Base-by-base conservation (phyloP, 257 asterid genomes). In the Apocynum venetum region DNA sequence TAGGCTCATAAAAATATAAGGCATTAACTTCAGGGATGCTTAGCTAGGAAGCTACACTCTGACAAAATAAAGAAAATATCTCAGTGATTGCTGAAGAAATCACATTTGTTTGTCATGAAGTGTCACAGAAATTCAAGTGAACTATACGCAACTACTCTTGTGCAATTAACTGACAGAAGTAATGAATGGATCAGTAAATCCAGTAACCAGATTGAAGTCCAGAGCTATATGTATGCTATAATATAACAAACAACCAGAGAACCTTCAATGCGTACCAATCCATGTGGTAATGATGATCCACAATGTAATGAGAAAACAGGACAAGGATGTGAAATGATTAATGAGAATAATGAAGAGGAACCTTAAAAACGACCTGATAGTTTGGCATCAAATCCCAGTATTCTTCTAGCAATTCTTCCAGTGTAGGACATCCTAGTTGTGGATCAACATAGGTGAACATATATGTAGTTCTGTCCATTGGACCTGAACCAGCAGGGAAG, bases 381-480 rank as follows among this genome's bases (percentile, higher is more conserved):
- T 82, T 83, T 17, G 98, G 98, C 98, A 95, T 92, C 85, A 91
- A 83, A 48, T 92, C 93, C 98, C 98, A 95, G 80, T 88, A 95
- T 75, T 95, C 98, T 84, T 95, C 98, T 1, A 94, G 90, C 81
- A 94, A 83, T 71, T 94, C 98, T 84, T 94, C 98, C 83, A 94
- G 87, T 53, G 78, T 75, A 56, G 98, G 98, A 68, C 88, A 87
- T 60, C 87, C 96, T 2, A 96, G 98, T 76, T 88, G 92, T 4
- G 98, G 98, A 80, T 79, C 83, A 80, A 93, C 91, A 80, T 95
- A 95, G 38, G 98, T 93, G 84, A 95, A 95, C 98, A 95, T 92
- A 77, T 95, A 95, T 6, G 94, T 93, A n/a, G 98, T 95, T 85
- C 98, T 96, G 60, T 91, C 97, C 43, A 59, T 86, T 41, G 93